These are phyloP conservation scores for Labyrinthula sp. DNA, from an alignment of 352 stramenopile species.

Conservation along the genomic window DNA sequence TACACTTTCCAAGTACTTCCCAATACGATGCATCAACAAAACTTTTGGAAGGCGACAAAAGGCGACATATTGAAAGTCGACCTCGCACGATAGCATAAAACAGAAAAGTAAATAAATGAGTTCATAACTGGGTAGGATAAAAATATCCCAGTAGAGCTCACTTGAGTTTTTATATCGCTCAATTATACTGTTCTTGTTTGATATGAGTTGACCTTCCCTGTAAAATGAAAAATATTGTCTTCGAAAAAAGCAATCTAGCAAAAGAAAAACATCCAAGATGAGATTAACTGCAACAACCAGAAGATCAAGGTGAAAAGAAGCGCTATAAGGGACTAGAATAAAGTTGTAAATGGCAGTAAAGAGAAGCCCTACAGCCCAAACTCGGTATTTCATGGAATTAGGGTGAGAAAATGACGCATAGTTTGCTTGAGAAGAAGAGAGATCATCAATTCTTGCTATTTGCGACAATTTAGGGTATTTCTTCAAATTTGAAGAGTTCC, in stretches of 20 bases:
- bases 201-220: no score
- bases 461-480: conserved; percentile 6
- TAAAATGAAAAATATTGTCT: conserved; percentile 1
- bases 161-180: no score
- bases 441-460: conserved; percentile 26
- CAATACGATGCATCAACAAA: conserved; percentile 7
- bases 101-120: no score
- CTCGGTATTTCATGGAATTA: conserved; percentile 1
- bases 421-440: conserved; percentile 16
- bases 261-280: conserved; percentile 11
- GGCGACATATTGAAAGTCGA: no score
- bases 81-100: no score
- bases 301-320: conserved; percentile 2
- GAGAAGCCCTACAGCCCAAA: conserved; percentile 13
- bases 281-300: conserved; percentile 10
- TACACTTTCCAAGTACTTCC: conserved; percentile 7
- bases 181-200: no score
- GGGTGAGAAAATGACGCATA: conserved; percentile 23
- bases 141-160: no score
- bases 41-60: conserved; percentile 14
- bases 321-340: conserved; percentile 1
- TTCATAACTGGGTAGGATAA: no score
- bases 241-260: conserved; percentile 5
- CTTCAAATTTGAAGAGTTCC: conserved; percentile 18
- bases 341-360: conserved; percentile 18